These are phyloP conservation scores for Pseudogymnoascus sp. DNA, from an alignment of 2,329 filamentous ascomycete species.

Conservation along the genomic window DNA sequence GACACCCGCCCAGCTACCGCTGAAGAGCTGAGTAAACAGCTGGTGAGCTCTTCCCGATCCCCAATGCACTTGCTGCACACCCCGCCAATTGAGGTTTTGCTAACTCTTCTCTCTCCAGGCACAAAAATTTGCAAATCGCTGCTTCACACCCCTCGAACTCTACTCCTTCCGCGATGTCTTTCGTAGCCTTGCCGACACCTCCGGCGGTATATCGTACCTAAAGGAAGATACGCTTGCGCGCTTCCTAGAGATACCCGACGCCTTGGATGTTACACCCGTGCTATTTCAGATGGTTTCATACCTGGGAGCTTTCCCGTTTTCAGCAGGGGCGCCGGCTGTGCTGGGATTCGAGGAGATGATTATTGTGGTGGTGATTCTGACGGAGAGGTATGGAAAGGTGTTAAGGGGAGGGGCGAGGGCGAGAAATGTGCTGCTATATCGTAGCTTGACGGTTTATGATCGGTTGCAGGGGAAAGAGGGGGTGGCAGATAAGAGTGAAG, in stretches of 20 bases:
- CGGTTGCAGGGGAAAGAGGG: slow-evolving; percentile 35
- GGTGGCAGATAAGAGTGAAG: slow-evolving; percentile 18
- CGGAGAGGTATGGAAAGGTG: slow-evolving; percentile 59
- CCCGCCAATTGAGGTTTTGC: not conserved
- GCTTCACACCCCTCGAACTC: slow-evolving; percentile 63
- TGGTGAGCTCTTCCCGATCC: slow-evolving; percentile 21
- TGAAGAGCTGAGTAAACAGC: slow-evolving; percentile 27
- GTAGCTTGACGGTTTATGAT: slow-evolving; percentile 65
- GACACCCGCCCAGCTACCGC: slow-evolving; percentile 22
- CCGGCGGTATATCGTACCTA: slow-evolving; percentile 55
- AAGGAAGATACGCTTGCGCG: slow-evolving; percentile 63
- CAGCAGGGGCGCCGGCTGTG: slow-evolving; percentile 61
- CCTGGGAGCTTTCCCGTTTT: slow-evolving; percentile 66
- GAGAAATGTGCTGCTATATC: slow-evolving; percentile 59
- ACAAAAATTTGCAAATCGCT: slow-evolving; percentile 58
- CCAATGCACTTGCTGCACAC: slow-evolving; percentile 11
- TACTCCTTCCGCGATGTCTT: slow-evolving; percentile 71
- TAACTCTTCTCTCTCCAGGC: slow-evolving; percentile 37
- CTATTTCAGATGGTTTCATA: slow-evolving; percentile 66
- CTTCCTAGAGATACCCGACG: slow-evolving; percentile 67
- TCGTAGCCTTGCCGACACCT: slow-evolving; percentile 56
- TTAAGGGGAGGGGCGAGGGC: slow-evolving; percentile 50
- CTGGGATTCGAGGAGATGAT: slow-evolving; percentile 63
- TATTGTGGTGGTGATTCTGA: slow-evolving; percentile 66
- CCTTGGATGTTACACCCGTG: slow-evolving; percentile 58